Conservation (phyloP, 768 basidiomycete genomes). For the Auriscalpium vulgare region DNA sequence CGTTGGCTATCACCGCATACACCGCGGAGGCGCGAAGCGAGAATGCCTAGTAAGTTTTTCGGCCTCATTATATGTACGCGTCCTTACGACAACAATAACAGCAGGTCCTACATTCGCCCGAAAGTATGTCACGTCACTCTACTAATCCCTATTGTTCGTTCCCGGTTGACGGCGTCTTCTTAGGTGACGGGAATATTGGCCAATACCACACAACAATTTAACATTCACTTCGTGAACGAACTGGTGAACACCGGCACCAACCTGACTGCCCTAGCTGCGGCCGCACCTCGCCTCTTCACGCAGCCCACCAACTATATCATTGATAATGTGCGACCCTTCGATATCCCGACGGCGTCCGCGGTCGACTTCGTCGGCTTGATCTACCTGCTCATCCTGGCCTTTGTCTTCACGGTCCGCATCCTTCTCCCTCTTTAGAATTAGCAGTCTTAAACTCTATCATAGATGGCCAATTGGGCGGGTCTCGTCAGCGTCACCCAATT, state of each 20-base stretch:
- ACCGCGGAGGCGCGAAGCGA: conserved; percentile 43
- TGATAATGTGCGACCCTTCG: conserved; percentile 47
- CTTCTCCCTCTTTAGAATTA: background rate
- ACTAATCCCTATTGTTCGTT: no score
- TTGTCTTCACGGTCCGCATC: conserved; percentile 7
- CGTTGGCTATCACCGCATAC: conserved; percentile 41
- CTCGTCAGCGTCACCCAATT: conserved; percentile 28
- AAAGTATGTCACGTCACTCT: no score
- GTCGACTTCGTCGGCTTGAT: conserved; percentile 27
- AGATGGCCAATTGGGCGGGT: conserved; percentile 22
- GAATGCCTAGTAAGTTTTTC: background rate
- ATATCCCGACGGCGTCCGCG: conserved; percentile 34
- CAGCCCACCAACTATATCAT: conserved; percentile 41
- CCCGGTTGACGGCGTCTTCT: no score
- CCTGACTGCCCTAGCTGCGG: conserved; percentile 30
- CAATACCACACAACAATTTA: conserved; percentile 28
- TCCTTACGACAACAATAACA: no score
- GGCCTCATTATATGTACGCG: no score
- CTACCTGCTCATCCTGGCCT: conserved; percentile 21
- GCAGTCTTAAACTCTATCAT: conserved; percentile 3
- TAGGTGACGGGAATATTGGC: conserved; percentile 21
- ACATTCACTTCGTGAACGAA: conserved; percentile 24
- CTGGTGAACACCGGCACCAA: conserved; percentile 20
- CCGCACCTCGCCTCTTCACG: conserved; percentile 42
- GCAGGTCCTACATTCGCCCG: no score